Percentiles rank a stretch among this genome's conserved stretches.
phyloP scores from a whole-genome alignment of 2,329 filamentous ascomycete species.

The Cladophialophora bantiana region DNA sequence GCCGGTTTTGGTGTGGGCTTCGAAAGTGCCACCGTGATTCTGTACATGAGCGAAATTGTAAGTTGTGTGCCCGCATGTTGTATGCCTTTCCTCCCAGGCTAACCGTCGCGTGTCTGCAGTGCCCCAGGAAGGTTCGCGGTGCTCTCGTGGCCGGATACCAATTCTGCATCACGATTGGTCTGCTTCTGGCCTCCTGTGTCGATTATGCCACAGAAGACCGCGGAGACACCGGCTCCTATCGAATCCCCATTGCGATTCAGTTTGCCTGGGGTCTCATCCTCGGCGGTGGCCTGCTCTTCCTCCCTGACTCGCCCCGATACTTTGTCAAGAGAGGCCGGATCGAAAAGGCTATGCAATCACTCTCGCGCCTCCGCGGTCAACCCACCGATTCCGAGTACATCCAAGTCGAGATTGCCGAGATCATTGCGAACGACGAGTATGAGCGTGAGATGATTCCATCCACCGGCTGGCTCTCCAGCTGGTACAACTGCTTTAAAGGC shows the following conservation, averaged over 20 bases:
- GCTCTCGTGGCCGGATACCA: conserved; percentile 78
- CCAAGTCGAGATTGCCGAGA: conserved; percentile 80
- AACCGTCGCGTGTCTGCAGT: conserved; percentile 46
- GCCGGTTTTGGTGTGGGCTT: conserved; percentile 82
- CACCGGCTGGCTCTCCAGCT: conserved; percentile 48
- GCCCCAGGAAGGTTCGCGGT: conserved; percentile 73
- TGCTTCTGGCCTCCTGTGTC: conserved; percentile 76
- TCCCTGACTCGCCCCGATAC: conserved; percentile 86
- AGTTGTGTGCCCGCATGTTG: conserved; percentile 19
- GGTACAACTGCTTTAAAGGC: conserved; percentile 70
- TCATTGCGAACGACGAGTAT: conserved; percentile 88
- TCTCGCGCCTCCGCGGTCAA: conserved; percentile 77
- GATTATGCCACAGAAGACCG: conserved; percentile 74
- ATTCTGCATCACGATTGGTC: conserved; percentile 81
- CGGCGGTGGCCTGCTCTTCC: conserved; percentile 69
- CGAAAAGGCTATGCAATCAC: conserved; percentile 67
- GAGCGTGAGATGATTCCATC: conserved; percentile 65
- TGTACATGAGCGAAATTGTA: conserved; percentile 85
- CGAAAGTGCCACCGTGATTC: conserved; percentile 78
- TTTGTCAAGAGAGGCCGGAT: conserved; percentile 80
- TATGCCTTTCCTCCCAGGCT: conserved; percentile 30
- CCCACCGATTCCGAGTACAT: conserved; percentile 64
- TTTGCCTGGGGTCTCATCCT: conserved; percentile 83
- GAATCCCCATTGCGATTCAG: conserved; percentile 81
- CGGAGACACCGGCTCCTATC: conserved; percentile 71